Base-by-base conservation (phyloP, 768 basidiomycete species). In the Clathrus columnatus region DNA sequence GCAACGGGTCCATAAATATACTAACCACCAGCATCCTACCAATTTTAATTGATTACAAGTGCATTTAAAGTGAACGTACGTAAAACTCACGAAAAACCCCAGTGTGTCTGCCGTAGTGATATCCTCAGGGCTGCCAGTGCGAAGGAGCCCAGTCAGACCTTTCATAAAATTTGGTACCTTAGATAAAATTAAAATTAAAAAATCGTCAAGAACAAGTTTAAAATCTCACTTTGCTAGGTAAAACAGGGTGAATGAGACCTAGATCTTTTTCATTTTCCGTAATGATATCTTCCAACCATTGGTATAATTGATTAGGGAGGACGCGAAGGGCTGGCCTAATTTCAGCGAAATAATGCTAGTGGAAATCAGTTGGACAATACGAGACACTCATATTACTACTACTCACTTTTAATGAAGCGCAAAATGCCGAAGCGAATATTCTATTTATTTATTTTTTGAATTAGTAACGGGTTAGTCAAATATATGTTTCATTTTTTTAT, bases 371-470 rank as follows among this genome's bases (percentile, higher is more conserved):
- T 59, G 30, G n/a, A n/a, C 14, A 18, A 6, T 24, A 4, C 54
- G 24, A 11, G 17, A 11, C 27, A 16, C 29, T 20, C 20, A 24
- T 14, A 17, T 2, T 55, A 28, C n/a, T 23, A 7, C 36, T n/a
- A 45, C 29, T 29, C 58, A 59, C 61, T 23, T 61, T 62, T 11
- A 63, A 58, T n/a, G 62, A 55, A 11, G 62, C 63, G 28, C 64
- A 67, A 57, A 68, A 68, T 0, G 67, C 67, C 20, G 63, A 65
- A 2, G 67, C 67, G 32, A 61, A 68, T 48, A 68, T 65, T 2
- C 62, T 62, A 1, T 20, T 24, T 42, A 10, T n/a, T 28, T 16
- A 57, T 18, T 44, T 14, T 17, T 8, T 21, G 7, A 27, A 23
- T n/a, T 28, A 28, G n/a, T 23, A 36, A n/a, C 36, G 14, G n/a